A percentile compares a stretch with the other conserved stretches of the same genome.
Evolutionary conservation across 345 rosid species (phyloP).

Genomic region (Theobroma cacao): DNA sequence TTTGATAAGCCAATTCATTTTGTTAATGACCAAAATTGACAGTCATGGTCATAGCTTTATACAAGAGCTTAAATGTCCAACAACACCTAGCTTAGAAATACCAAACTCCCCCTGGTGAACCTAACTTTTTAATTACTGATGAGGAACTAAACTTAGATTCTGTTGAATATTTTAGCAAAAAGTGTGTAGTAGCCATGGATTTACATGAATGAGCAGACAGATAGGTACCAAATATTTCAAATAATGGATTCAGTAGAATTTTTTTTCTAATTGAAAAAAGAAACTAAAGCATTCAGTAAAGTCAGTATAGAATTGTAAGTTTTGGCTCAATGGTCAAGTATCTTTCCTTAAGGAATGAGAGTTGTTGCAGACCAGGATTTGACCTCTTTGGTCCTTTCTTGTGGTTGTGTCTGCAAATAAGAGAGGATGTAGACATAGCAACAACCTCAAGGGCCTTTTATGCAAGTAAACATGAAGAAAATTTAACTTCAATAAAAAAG

Average conservation of each 20-base stretch:
- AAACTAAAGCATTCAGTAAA: background rate
- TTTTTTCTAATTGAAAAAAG: background rate
- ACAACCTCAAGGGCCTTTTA: background rate
- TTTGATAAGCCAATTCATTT: no score
- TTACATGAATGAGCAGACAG: background rate
- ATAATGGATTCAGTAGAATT: background rate
- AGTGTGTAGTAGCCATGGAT: background rate
- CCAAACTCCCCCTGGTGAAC: no score
- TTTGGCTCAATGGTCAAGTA: slow-evolving; percentile 4
- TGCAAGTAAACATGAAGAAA: background rate
- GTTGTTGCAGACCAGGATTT: background rate
- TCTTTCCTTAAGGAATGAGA: background rate
- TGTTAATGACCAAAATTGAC: no score
- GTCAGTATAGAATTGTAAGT: background rate
- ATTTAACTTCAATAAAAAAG: background rate
- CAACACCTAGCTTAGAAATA: no score
- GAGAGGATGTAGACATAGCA: background rate
- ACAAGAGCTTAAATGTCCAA: no score
- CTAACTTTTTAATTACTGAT: background rate
- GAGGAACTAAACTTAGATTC: background rate
- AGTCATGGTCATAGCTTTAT: no score
- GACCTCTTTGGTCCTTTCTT: background rate
- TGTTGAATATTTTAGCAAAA: background rate
- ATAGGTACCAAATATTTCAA: background rate
- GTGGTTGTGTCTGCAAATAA: background rate